Percentiles rank a stretch among this genome's conserved stretches.
These are phyloP conservation scores for Fusarium tupiense DNA, from an alignment of 2,329 filamentous ascomycete species.

Conservation along the genomic window DNA sequence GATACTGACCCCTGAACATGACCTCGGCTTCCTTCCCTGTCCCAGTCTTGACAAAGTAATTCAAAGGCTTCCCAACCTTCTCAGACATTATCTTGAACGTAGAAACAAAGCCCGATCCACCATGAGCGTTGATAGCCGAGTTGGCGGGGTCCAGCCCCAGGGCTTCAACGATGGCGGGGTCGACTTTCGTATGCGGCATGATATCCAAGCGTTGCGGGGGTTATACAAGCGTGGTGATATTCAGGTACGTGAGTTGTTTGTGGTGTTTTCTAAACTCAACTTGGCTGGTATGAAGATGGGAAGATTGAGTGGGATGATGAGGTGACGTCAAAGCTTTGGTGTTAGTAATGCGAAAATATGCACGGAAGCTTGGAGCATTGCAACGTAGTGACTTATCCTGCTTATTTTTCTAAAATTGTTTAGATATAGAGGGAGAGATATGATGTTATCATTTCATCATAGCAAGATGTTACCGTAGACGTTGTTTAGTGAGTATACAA, in stretches of 20 bases:
- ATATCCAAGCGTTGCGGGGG: not conserved
- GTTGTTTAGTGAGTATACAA: not conserved
- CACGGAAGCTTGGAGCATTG: conserved; percentile 1
- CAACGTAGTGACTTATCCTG: not conserved
- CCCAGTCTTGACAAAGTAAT: conserved; percentile 80
- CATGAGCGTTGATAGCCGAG: conserved; percentile 67
- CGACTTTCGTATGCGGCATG: conserved; percentile 30
- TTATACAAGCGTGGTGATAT: not conserved
- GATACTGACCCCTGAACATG: conserved; percentile 73
- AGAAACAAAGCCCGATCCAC: conserved; percentile 74
- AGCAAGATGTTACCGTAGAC: not conserved
- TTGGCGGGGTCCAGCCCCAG: conserved; percentile 68
- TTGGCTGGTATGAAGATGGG: not conserved
- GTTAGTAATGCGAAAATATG: conserved; percentile 34
- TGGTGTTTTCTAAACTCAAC: not conserved
- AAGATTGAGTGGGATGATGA: conserved; percentile 36
- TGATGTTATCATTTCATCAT: conserved; percentile 5
- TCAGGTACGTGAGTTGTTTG: not conserved
- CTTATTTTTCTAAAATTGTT: not conserved
- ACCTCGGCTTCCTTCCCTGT: conserved; percentile 65
- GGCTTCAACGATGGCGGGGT: conserved; percentile 48
- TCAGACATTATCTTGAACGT: conserved; percentile 67
- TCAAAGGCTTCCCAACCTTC: conserved; percentile 58
- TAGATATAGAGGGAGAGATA: not conserved
- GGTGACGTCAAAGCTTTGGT: conserved; percentile 42